Evolutionary conservation across 768 basidiomycete species (phyloP), one percentile per base, ranked within the genome.

Genomic region (Boletus vermiculosoides): DNA sequence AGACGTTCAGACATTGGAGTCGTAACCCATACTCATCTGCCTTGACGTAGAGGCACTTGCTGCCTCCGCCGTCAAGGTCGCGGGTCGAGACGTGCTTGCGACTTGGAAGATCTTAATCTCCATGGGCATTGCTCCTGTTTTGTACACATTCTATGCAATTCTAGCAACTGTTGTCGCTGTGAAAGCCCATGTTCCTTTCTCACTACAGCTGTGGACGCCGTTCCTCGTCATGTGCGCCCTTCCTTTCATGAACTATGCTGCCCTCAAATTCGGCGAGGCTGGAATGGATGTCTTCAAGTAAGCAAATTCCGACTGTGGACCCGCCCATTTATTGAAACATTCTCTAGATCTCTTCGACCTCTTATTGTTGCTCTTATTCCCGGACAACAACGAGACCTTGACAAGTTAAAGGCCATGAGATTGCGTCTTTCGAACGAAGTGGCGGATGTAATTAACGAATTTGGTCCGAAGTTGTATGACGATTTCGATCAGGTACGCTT

Each of bases 21-120:
- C 16, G 23, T 48, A 25, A 44, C 54, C 54, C 22, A 44, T 30
- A 18, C 41, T 44, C 33, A 39, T 40, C 31, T 20, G 7, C 22
- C 36, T 51, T 8, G 18, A 34, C 16, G 12, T 71, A 97, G 95
- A 94, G 82, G 96, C 96, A 7, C 86, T 98, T 56, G 96, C 96
- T 31, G 94, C 90, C 3, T 98, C 95, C 9, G 85, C 84, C 5
- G 96, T 98, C 69, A 98, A 98, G 75, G 85, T 98, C 50, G 92
- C 92, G 20, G 96, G 87, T n/a, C 83, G 92, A 40, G 96, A 98
- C 65, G 96, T 98, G n/a, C 78, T 98, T 18, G 94, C 93, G 0
- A 94, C 94, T 5, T 98, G 96, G 96, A 98, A 98, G 71, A 86
- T 98, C 34, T 81, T 98, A 31, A 93, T 98, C 54, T 94, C 93